Percentiles rank a stretch among this genome's conserved stretches.
phyloP scores from a whole-genome alignment of 352 stramenopile genomes.

The Achlya hypogyna region DNA sequence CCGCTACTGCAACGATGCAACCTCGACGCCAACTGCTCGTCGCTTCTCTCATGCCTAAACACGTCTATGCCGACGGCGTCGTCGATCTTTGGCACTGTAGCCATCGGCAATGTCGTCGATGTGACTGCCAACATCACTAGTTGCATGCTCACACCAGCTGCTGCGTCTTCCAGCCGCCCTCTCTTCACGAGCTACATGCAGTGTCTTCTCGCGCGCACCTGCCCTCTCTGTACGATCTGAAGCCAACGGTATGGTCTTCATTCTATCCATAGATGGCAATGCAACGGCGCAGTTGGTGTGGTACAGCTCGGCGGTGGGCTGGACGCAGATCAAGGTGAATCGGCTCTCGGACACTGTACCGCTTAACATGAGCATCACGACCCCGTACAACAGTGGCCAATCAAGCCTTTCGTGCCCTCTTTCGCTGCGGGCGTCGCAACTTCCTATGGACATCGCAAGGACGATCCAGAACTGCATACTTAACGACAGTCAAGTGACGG shows the following conservation, averaged over 20 bases:
- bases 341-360: neutral
- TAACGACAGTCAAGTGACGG: neutral
- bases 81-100: neutral
- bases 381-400: neutral
- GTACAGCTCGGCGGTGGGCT: neutral
- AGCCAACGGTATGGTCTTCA: neutral
- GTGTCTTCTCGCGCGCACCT: conserved; percentile 7
- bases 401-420: neutral
- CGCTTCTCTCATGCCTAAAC: neutral
- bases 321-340: neutral
- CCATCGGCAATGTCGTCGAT: neutral
- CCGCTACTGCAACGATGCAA: neutral
- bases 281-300: neutral
- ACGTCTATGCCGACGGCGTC: neutral
- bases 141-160: neutral
- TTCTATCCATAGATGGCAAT: neutral
- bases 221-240: neutral
- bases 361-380: neutral
- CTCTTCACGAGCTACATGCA: neutral
- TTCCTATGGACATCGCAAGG: neutral
- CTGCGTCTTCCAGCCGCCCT: neutral
- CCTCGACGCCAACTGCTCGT: neutral
- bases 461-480: conserved; percentile 2
- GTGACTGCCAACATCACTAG: neutral
- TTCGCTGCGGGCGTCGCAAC: neutral